Conservation (phyloP, 768 basidiomycete species). For the Strobilomyces confusus region DNA sequence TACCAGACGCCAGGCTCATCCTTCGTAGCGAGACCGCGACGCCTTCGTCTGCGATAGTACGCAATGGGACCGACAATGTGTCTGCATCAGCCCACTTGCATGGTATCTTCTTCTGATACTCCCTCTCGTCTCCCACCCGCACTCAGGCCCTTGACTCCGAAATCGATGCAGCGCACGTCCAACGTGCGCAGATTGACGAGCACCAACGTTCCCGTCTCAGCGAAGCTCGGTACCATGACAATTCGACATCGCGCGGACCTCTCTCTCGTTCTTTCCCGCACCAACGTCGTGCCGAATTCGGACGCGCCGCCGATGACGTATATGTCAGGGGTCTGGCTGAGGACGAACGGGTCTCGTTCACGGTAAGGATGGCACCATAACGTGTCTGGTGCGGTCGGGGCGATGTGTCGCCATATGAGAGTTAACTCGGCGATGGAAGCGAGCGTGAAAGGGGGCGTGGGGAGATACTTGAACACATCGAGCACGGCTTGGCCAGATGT, state of each 20-base stretch:
- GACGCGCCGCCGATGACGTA: slow-evolving; percentile 94
- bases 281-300: slow-evolving; percentile 69
- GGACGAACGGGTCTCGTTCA: slow-evolving; percentile 82
- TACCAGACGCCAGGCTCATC: too few species aligned
- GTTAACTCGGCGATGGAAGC: slow-evolving; percentile 74
- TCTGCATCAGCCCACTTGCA: slow-evolving; percentile 28
- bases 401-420: slow-evolving; percentile 90
- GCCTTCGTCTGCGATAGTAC: too few species aligned
- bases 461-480: slow-evolving; percentile 93
- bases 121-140: slow-evolving; percentile 13
- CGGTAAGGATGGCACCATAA: slow-evolving; percentile 97
- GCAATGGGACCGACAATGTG: too few species aligned
- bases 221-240: slow-evolving; percentile 78
- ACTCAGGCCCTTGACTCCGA: slow-evolving; percentile 42
- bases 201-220: slow-evolving; percentile 71
- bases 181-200: slow-evolving; percentile 78
- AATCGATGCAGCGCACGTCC: slow-evolving; percentile 59
- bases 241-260: slow-evolving; percentile 53
- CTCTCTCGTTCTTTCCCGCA: slow-evolving; percentile 34
- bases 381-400: slow-evolving; percentile 98
- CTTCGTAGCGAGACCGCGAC: too few species aligned
- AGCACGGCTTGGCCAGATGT: slow-evolving; percentile 91
- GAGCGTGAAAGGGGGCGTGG: slow-evolving; percentile 64
- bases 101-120: slow-evolving; percentile 12
- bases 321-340: slow-evolving; percentile 80